phyloP scores from a whole-genome alignment of 345 rosid genomes.

The Eutrema japonicum region DNA sequence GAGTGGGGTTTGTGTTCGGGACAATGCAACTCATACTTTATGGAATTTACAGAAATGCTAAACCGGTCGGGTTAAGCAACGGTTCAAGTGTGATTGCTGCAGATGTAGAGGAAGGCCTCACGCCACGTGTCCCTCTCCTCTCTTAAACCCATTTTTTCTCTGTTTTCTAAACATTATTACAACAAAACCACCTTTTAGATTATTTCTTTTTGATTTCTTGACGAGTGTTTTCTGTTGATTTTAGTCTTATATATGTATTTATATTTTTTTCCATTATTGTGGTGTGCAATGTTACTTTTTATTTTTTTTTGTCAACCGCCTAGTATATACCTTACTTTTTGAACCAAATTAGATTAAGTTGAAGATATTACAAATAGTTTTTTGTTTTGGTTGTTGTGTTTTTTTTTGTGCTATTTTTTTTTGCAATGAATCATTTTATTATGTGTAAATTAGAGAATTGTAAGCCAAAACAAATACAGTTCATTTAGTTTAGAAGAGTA shows the following conservation, averaged over 20 bases:
- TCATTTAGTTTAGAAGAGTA: background rate
- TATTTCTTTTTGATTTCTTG: background rate
- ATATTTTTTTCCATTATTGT: background rate
- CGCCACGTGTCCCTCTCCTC: slow-evolving; percentile 40
- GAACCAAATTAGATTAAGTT: background rate
- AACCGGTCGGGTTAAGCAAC: slow-evolving; percentile 40
- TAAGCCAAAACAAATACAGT: background rate
- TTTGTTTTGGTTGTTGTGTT: no score
- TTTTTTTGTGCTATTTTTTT: background rate
- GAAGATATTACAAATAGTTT: no score
- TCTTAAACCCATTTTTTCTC: slow-evolving; percentile 9
- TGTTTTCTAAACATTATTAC: background rate
- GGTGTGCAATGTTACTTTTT: background rate
- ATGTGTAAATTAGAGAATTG: background rate
- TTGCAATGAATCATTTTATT: background rate
- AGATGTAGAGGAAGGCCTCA: slow-evolving; percentile 41
- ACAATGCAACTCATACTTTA: slow-evolving; percentile 61
- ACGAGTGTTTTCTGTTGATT: background rate
- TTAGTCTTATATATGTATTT: slow-evolving; percentile 14
- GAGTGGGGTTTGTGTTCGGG: slow-evolving; percentile 68
- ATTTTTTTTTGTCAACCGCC: no score
- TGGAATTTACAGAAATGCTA: slow-evolving; percentile 57
- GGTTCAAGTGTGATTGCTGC: slow-evolving; percentile 3
- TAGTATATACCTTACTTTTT: background rate
- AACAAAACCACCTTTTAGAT: slow-evolving; percentile 13